Base-by-base conservation (phyloP, 305 asterid genomes). In the Galium porrigens region DNA sequence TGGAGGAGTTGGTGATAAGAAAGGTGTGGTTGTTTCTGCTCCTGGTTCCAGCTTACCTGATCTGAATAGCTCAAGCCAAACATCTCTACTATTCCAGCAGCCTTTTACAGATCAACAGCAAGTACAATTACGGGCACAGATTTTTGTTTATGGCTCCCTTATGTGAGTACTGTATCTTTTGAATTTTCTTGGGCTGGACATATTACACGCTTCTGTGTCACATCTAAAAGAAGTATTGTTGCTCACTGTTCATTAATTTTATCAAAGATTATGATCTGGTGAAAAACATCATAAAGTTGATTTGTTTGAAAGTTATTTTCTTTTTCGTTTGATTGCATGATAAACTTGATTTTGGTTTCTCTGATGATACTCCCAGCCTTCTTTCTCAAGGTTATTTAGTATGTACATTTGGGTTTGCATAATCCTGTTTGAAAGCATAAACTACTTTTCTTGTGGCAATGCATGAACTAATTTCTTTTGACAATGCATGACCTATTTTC, bases 51-150 rank as follows among this genome's bases (percentile, higher is more conserved):
- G 79, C 73, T 72, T 90, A 73, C 96, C 96, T 68, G 97, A 90
- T 86, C 84, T 86, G 72, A 90, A 90, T 78, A 76, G 88, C 42
- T 79, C 94, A 48, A 73, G 87, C 69, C 75, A 85, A 64, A 61
- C 85, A 53, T 77, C 96, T 27, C 70, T 72, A 60, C 77, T 80
- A 69, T 87, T 84, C 75, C 94, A 78, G 69, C 99, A 94, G 74
- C 97, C 99, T 75, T 90, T 94, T 74, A 85, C 97, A 17, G 99
- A 88, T 81, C 70, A 80, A 67, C 99, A 94, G 71, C 99, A 94
- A 90, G 85, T 90, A 79, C 97, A 94, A 74, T 79, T 94, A 57
- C 90, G 99, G 56, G 99, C 99, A 10, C 99, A 94, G 69, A 94
- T 94, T 70, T 86, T 90, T 72, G 97, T 94, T 66, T 94, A 94